Evolutionary conservation across 345 rosid species (phyloP), one percentile per base, ranked within the genome.

Genomic region (Sisymbrium altissimum): DNA sequence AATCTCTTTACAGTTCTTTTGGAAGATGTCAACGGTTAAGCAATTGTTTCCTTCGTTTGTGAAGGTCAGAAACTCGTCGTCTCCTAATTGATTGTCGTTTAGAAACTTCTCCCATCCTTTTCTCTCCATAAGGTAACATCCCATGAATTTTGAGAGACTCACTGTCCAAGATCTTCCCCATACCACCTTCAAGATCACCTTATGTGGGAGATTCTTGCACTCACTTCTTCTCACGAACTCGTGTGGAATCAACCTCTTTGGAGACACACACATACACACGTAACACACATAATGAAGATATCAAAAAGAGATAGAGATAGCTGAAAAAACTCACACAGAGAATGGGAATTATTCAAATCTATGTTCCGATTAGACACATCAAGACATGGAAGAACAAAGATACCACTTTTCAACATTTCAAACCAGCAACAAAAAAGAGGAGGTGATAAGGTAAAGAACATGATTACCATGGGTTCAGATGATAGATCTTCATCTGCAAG

Each of bases 81-180:
- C 53, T 63, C 67, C 67, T 27, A 63, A 43, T 0, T 63, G 4
- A 27, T 63, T 63, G 23, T 63, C 67, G 36, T 9, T n/a, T 43
- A 63, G 52, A 63, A 63, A 63, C 39, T 55, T n/a, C 21, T 55
- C 39, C 60, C 60, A 55, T n/a, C 60, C 60, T 11, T 55, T 55
- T 55, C 21, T 55, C 23, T 55, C 60, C 60, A 55, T 30, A 7
- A 55, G 60, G 60, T 55, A 55, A 55, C 0, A 55, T 8, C 60
- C 60, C 60, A 55, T 55, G 60, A 55, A 55, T 55, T 17, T 4
- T 55, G 60, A n/a, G 60, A 55, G 60, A 8, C 29, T 55, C 39
- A 55, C 21, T 55, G 60, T n/a, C 60, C 60, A 55, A 55, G 60
- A 55, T 30, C 60, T 30, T 55, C 13, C 60, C 60, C 60, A 55